A percentile compares a stretch with the other conserved stretches of the same genome.
Conservation (phyloP, 2,329 filamentous ascomycete species). For the Botrytis porri region DNA sequence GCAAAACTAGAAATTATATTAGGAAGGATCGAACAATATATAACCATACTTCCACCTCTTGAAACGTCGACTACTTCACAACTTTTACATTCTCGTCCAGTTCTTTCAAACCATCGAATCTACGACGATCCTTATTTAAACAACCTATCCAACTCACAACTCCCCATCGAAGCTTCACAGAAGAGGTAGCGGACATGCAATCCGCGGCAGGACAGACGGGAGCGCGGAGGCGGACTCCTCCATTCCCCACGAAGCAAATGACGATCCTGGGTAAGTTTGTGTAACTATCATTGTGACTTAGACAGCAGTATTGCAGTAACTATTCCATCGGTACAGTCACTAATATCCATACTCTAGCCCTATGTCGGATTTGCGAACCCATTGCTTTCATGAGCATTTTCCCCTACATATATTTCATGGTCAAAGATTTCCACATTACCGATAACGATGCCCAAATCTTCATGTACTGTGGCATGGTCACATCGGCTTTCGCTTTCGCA, state of each 20-base stretch:
- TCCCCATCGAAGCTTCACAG: constrained; percentile 18
- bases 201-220: constrained; percentile 27
- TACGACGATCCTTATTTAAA: neutral
- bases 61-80: neutral
- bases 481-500: constrained; percentile 91
- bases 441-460: constrained; percentile 76
- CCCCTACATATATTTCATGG: constrained; percentile 98
- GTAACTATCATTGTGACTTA: neutral
- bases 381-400: constrained; percentile 99
- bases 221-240: constrained; percentile 39
- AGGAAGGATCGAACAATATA: constrained; percentile 15
- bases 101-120: neutral
- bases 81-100: constrained; percentile 7
- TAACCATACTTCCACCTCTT: neutral
- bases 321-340: neutral
- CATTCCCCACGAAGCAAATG: constrained; percentile 47
- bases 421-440: constrained; percentile 84
- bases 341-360: constrained; percentile 50
- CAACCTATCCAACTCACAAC: constrained; percentile 1
- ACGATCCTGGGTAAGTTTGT: constrained; percentile 49
- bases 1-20: neutral
- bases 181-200: constrained; percentile 26
- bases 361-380: constrained; percentile 95
- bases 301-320: constrained; percentile 5
- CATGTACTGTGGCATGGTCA: constrained; percentile 93